phyloP scores from a whole-genome alignment of 2,329 filamentous ascomycete genomes.

The Sodiomyces alkalinus region DNA sequence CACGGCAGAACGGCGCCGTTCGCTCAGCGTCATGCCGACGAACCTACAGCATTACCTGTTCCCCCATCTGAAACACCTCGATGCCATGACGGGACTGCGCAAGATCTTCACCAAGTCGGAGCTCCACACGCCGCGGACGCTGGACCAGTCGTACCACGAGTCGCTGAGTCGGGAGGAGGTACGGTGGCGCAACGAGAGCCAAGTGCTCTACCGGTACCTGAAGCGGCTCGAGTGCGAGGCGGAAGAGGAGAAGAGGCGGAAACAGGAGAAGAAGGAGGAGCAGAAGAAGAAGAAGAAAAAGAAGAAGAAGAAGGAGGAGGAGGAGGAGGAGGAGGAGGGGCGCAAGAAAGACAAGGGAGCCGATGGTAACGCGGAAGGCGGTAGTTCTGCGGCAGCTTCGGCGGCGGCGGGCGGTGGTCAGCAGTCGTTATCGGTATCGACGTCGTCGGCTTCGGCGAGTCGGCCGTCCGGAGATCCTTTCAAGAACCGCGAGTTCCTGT shows the following conservation, averaged over 20 bases:
- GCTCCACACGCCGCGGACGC: slow-evolving; percentile 7
- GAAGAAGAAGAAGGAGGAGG: neutral
- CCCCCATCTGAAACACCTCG: slow-evolving; percentile 8
- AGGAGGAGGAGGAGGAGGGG: neutral
- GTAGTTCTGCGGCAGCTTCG: too few species aligned
- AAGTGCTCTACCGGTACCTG: slow-evolving; percentile 7
- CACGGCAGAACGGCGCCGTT: slow-evolving; percentile 2
- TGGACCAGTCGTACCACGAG: slow-evolving; percentile 9
- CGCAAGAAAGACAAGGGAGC: neutral
- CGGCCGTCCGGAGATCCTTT: slow-evolving; percentile 3
- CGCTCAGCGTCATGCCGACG: slow-evolving; percentile 7
- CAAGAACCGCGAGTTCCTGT: slow-evolving; percentile 3
- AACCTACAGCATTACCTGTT: slow-evolving; percentile 8
- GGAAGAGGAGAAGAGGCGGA: neutral
- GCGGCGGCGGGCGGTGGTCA: neutral
- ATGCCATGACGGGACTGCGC: slow-evolving; percentile 7
- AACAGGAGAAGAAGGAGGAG: neutral
- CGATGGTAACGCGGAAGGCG: neutral
- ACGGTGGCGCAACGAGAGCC: slow-evolving; percentile 4
- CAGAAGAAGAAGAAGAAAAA: neutral
- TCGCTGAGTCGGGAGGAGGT: slow-evolving; percentile 5
- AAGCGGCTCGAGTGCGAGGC: slow-evolving; percentile 5
- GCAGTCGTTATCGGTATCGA: neutral
- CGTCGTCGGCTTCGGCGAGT: neutral
- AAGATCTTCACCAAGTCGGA: slow-evolving; percentile 8